Percentiles rank a stretch among this genome's conserved stretches.
Conservation (phyloP, 371 early-diverging fungal genomes). For the Haplosporangium sp. region DNA sequence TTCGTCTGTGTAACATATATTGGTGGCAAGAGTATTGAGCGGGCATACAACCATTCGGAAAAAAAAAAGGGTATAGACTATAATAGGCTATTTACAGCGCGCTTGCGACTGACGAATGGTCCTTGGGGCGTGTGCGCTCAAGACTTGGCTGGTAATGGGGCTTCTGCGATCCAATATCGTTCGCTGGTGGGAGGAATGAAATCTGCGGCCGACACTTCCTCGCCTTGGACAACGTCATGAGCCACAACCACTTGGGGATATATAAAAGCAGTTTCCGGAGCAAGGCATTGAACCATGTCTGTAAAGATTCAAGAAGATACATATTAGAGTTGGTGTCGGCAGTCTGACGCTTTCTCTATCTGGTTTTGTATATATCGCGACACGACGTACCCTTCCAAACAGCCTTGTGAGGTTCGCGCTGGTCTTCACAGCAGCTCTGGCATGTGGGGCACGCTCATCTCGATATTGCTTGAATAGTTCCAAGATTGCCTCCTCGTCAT, state of each 20-base stretch:
- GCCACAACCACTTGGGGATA: conserved; percentile 7
- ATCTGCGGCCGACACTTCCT: conserved; percentile 5
- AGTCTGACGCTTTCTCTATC: too few relatives aligned
- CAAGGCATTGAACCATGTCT: too few relatives aligned
- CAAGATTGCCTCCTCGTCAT: not conserved
- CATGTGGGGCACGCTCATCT: not conserved
- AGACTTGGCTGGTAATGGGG: conserved; percentile 9
- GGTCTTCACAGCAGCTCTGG: not conserved
- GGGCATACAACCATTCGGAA: too few relatives aligned
- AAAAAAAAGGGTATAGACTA: too few relatives aligned
- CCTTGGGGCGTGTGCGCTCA: not conserved
- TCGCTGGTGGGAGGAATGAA: conserved; percentile 8
- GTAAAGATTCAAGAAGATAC: too few relatives aligned
- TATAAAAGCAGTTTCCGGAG: too few relatives aligned
- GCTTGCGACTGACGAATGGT: too few relatives aligned
- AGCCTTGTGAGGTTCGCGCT: not conserved
- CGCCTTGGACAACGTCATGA: not conserved
- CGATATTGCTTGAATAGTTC: not conserved
- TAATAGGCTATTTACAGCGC: too few relatives aligned
- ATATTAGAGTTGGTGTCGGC: too few relatives aligned
- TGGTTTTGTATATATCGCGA: not conserved
- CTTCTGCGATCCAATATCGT: not conserved
- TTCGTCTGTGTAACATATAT: too few relatives aligned
- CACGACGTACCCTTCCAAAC: not conserved
- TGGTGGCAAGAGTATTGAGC: too few relatives aligned